Conservation (phyloP, 805 yeast species). For the Hanseniaspora clermontiae region DNA sequence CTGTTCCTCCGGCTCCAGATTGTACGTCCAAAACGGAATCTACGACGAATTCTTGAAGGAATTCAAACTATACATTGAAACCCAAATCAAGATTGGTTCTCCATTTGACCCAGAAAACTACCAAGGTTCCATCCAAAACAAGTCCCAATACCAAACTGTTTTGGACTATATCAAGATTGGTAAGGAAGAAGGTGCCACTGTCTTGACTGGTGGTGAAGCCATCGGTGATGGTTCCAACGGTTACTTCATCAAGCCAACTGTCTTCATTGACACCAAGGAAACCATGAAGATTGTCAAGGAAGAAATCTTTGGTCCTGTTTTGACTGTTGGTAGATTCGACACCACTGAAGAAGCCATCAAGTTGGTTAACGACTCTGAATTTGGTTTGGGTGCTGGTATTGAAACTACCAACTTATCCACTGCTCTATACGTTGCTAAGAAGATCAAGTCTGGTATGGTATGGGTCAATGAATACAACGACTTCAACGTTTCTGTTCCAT, state of each 20-base stretch:
- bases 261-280: conserved; percentile 55
- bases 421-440: conserved; percentile 50
- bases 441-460: conserved; percentile 60
- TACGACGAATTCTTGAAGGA: conserved; percentile 49
- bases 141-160: conserved; percentile 55
- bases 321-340: conserved; percentile 54
- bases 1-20: conserved; percentile 72
- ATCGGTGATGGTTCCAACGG: conserved; percentile 36
- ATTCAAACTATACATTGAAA: conserved; percentile 47
- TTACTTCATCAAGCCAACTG: conserved; percentile 60
- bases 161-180: conserved; percentile 55
- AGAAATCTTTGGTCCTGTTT: conserved; percentile 75
- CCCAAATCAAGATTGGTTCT: conserved; percentile 50
- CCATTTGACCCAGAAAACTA: conserved; percentile 56
- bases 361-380: conserved; percentile 57
- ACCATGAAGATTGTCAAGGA: conserved; percentile 53
- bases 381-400: conserved; percentile 72
- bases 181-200: conserved; percentile 53
- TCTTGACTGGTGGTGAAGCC: conserved; percentile 62
- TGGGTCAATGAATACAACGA: conserved; percentile 76
- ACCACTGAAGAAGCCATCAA: conserved; percentile 54
- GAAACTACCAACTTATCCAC: conserved; percentile 53
- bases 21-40: conserved; percentile 58
- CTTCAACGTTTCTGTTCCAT: conserved; percentile 63
- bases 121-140: conserved; percentile 73